Evolutionary conservation across 805 yeast genomes (phyloP), one percentile per base, ranked within the genome.

Genomic region (Yarrowia osloensis): DNA sequence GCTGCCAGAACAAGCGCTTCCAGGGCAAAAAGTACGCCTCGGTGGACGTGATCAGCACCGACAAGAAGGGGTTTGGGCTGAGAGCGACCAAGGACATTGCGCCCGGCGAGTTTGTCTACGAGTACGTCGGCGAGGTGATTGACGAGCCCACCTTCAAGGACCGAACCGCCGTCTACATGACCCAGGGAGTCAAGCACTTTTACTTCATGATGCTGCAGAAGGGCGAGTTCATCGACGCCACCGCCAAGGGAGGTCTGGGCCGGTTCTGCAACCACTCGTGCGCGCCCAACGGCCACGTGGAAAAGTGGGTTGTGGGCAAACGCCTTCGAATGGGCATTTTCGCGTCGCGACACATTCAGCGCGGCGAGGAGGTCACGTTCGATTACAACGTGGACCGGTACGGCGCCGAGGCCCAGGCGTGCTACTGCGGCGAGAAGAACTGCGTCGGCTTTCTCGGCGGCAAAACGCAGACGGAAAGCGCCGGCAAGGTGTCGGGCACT

Each of bases 401-500:
- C 76, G 99, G 99, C 33, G 96, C 98, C 1, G 88, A 87, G 68
- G 91, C 96, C 15, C 98, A 95, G 78, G 89, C 90, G 35, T 94
- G 99, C 78, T 90, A 89, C 77, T 94, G 99, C 79, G 97, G 96
- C 3, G 96, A 92, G 70, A 82, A 89, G 31, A 93, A 91, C 77
- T 94, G 99, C 82, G 83, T 91, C 49, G 97, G 98, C 37, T 88
- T 89, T 71, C 85, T 94, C 81, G 99, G 98, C 70, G 99, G 99
- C 59, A 93, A 92, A 77, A 94, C 97, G 2, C 99, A 95, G 79
- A 92, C 98, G 1, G 97, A 92, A 71, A 90, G 94, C 35, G 94
- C 94, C 0, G 82, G 90, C 44, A 79, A 91, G 67, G 81, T 94
- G 61, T 97, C 98, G 1, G 94, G 90, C 70, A 84, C 86, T 26